A percentile compares a stretch with the other conserved stretches of the same genome.
phyloP scores from a whole-genome alignment of 228 moss, liverwort and hornwort species.

The Sphagnum magellanicum region DNA sequence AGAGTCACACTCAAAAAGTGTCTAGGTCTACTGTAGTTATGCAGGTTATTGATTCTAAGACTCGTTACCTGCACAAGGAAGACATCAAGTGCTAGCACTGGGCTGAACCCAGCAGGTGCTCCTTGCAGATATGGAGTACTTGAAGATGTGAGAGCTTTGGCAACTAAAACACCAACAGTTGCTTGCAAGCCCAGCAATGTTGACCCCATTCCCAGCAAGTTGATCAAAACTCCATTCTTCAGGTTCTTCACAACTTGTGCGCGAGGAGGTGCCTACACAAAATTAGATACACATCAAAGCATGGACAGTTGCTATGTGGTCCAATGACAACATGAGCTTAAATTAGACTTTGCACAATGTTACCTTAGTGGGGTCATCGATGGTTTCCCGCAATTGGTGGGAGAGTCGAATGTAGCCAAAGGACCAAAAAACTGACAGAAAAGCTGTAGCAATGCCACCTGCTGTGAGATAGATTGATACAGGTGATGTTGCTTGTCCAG shows the following conservation, averaged over 20 bases:
- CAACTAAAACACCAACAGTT: conserved; percentile 90
- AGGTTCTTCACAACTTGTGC: conserved; percentile 92
- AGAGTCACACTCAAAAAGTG: no score
- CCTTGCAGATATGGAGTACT: conserved; percentile 91
- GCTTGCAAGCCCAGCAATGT: conserved; percentile 84
- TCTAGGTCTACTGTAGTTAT: no score
- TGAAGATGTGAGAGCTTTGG: conserved; percentile 90
- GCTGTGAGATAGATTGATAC: conserved; percentile 82
- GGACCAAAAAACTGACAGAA: conserved; percentile 96
- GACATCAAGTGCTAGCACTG: conserved; percentile 94
- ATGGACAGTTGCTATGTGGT: no score
- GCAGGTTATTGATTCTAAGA: no score
- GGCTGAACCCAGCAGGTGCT: conserved; percentile 70
- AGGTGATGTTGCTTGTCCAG: conserved; percentile 83
- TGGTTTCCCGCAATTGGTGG: conserved; percentile 65
- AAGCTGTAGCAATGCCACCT: conserved; percentile 86
- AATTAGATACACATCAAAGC: no score
- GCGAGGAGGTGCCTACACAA: conserved; percentile 67
- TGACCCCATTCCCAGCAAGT: conserved; percentile 79
- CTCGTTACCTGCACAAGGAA: conserved; percentile 81
- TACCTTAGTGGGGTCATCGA: conserved; percentile 83
- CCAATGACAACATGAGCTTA: no score
- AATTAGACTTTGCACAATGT: no score
- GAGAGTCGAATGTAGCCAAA: conserved; percentile 87
- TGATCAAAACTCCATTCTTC: conserved; percentile 85